Percentiles rank a stretch among this genome's conserved stretches.
Evolutionary conservation across 2,329 filamentous ascomycete genomes (phyloP).

Genomic region (Leptographium lundbergii): DNA sequence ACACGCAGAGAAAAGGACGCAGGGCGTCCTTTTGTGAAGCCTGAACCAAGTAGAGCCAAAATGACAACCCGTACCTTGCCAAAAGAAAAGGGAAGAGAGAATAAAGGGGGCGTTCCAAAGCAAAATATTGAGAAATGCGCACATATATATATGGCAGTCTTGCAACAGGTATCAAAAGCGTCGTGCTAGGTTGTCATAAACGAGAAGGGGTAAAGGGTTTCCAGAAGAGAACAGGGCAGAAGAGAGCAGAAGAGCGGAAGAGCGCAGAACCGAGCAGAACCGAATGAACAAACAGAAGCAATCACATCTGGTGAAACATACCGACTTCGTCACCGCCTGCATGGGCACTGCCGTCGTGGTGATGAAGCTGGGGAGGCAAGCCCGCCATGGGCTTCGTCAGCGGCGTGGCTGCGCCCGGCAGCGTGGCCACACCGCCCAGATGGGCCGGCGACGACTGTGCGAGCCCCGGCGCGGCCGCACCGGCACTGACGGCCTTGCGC

Average conservation of each 20-base stretch:
- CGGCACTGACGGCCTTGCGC: constrained; percentile 47
- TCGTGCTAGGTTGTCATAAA: constrained; percentile 1
- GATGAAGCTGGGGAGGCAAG: constrained; percentile 62
- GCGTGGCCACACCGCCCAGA: constrained; percentile 36
- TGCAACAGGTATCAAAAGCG: constrained; percentile 18
- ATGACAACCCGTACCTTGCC: constrained; percentile 6
- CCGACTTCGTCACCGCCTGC: constrained; percentile 75
- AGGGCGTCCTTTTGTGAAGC: not conserved
- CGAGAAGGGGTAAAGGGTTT: not conserved
- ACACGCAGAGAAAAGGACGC: constrained; percentile 1
- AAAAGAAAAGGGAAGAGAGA: constrained; percentile 11
- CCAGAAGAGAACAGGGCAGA: constrained; percentile 5
- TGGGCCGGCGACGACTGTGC: constrained; percentile 9
- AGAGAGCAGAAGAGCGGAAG: too few species aligned
- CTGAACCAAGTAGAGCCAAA: constrained; percentile 9
- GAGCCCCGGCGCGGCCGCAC: constrained; percentile 27
- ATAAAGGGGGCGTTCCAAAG: not conserved
- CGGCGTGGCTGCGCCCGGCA: constrained; percentile 45
- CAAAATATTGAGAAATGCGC: constrained; percentile 8
- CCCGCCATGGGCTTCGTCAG: constrained; percentile 55
- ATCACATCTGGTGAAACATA: constrained; percentile 96
- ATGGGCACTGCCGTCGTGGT: constrained; percentile 55
- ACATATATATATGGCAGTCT: constrained; percentile 9
- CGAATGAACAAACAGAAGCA: constrained; percentile 36
- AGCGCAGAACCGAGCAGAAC: too few species aligned